Percentiles rank a stretch among this genome's conserved stretches.
phyloP scores from a whole-genome alignment of 345 rosid species.

The Jatropha curcas region DNA sequence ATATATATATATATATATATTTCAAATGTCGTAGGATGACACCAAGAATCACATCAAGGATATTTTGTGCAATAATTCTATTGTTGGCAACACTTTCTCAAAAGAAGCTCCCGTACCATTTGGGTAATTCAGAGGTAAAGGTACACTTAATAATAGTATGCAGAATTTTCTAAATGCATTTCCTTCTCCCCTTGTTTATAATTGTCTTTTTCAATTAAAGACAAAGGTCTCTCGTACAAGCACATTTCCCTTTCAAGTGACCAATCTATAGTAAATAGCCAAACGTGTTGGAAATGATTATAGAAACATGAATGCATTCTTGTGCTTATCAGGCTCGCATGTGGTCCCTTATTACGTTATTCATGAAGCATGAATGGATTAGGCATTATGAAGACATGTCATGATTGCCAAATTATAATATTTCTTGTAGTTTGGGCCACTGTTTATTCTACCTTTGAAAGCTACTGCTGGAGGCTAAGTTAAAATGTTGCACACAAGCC shows the following conservation, averaged over 20 bases:
- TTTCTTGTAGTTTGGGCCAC: not conserved
- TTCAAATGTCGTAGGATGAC: conserved; percentile 53
- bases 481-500: not conserved
- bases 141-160: conserved; percentile 35
- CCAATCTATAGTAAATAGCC: not conserved
- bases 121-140: conserved; percentile 58
- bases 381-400: not conserved
- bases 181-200: not conserved
- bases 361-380: not conserved
- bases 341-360: too few relatives aligned
- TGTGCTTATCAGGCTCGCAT: not conserved
- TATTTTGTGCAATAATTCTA: conserved; percentile 55
- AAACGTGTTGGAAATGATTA: not conserved
- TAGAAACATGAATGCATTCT: not conserved
- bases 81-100: conserved; percentile 70
- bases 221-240: not conserved
- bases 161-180: not conserved
- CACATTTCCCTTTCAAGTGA: not conserved
- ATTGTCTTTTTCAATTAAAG: not conserved
- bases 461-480: not conserved
- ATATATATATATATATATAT: conserved; percentile 1
- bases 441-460: not conserved
- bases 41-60: conserved; percentile 48
- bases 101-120: conserved; percentile 67
- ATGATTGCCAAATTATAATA: conserved; percentile 1